phyloP scores from a whole-genome alignment of 2,329 filamentous ascomycete species.

The Colletotrichum tamarilloi region DNA sequence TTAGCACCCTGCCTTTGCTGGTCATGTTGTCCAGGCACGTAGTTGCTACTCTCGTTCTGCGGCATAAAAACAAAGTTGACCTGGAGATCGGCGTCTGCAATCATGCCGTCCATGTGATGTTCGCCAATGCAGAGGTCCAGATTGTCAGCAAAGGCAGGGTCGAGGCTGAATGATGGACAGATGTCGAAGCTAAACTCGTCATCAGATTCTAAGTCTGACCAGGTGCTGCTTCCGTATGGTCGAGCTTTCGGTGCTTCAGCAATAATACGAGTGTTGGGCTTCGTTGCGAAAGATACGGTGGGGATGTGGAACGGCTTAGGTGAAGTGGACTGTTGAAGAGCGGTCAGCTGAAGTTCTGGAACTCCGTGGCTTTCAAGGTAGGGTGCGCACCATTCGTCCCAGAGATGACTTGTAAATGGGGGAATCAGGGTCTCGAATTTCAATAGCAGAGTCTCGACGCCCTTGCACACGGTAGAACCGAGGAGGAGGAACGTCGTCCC shows the following conservation, averaged over 20 bases:
- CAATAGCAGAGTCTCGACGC: conserved; percentile 30
- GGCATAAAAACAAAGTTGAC: conserved; percentile 32
- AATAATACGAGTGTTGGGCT: background rate
- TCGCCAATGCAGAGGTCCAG: conserved; percentile 18
- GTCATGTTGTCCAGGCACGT: conserved; percentile 11
- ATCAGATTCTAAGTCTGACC: conserved; percentile 28
- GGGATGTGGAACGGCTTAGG: conserved; percentile 18
- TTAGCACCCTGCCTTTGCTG: conserved; percentile 15
- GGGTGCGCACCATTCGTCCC: conserved; percentile 7
- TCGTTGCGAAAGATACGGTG: conserved; percentile 26
- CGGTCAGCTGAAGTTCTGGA: background rate
- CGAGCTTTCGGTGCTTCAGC: background rate
- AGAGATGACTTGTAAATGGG: conserved; percentile 29
- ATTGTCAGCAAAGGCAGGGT: background rate
- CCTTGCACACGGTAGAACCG: conserved; percentile 31
- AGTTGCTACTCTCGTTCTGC: conserved; percentile 13
- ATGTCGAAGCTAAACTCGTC: conserved; percentile 15
- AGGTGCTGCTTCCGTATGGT: background rate
- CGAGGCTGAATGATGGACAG: conserved; percentile 3
- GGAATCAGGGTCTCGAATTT: conserved; percentile 30
- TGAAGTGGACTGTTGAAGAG: conserved; percentile 5
- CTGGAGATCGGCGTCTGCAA: conserved; percentile 17
- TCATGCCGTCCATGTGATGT: conserved; percentile 6
- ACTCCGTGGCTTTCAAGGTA: too few species aligned
- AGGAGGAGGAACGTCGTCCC: conserved; percentile 18